Evolutionary conservation across 257 asterid genomes (phyloP), one percentile per base, ranked within the genome.

Genomic region (Avicennia marina): DNA sequence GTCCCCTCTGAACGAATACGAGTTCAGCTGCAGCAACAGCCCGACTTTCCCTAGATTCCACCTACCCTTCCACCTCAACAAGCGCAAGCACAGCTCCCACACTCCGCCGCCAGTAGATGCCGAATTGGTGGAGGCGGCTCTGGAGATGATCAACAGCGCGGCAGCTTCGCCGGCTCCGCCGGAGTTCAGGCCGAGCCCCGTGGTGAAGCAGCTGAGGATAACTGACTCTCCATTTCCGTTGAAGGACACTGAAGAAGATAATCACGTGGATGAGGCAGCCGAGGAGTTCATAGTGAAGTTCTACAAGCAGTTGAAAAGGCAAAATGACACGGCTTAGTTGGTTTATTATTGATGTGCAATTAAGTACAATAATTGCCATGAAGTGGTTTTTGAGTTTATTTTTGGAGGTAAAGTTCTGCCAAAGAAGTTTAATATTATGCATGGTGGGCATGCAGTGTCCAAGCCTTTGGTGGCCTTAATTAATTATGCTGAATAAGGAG

Each of bases 11-110:
- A 15, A 53, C 19, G 90, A 86, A 8, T 83, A 85, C 64, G 97
- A 89, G 69, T 86, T 81, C 75, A 89, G 94, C 75, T 89, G 94
- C 87, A 72, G 85, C 27, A 74, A 64, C 80, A 86, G 81, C 72
- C 96, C 94, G 0, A 81, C 81, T 4, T 53, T 41, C 43, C 71
- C 72, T 4, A 42, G 19, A 33, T 78, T 75, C 70, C 72, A 47
- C 57, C 51, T n/a, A n/a, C n/a, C n/a, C n/a, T n/a, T n/a, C n/a
- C n/a, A n/a, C n/a, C n/a, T 76, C 64, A 65, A 44, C 69, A 82
- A 81, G 62, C 58, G 71, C 41, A 78, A 69, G 41, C 73, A 71
- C 72, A 27, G 68, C 11, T 43, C 11, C 40, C 60, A 53, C 22
- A 26, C 81, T 61, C 49, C 65, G n/a, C 74, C 75, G 7, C 56